Base-by-base conservation (phyloP, 2,329 filamentous ascomycete species). In the Colletotrichum cereale region DNA sequence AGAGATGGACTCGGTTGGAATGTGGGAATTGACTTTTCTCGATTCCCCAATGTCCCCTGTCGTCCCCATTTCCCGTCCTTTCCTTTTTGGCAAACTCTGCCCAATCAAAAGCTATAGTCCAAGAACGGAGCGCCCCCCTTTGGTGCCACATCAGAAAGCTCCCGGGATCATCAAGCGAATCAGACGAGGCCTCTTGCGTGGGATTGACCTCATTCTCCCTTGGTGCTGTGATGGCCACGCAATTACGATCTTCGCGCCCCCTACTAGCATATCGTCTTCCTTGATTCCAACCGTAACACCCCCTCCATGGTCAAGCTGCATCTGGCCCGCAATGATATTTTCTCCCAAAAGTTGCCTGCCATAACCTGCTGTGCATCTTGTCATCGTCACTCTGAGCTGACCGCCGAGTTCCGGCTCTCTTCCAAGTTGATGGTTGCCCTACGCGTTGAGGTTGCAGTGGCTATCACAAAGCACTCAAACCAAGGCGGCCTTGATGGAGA, bases 131-230 rank as follows among this genome's bases (percentile, higher is more conserved):
- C 34, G 38, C n/a, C 24, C 36, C 16, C 44, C n/a, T n/a, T n/a
- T 21, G 47, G 40, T 57, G 21, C 38, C 62, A 70, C 38, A 60
- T 31, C 55, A 61, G 47, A 60, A 11, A 26, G 18, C 34, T 47
- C n/a, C 34, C 5, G 36, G 48, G 24, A 16, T 7, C 47, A 52
- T 52, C 62, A 8, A 42, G 21, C 67, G 47, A 71, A 71, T 71
- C 63, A 61, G 26, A 62, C 48, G 34, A 36, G 26, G 5, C 29
- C 24, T 34, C 3, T 31, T 29, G 36, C 56, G 44, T 48, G 44
- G 7, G 11, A 50, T 71, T 71, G 63, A 71, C 67, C 64, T 71
- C 67, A 67, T 62, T 31, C 16, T 50, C 47, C 65, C 16, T 42
- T 14, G 38, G n/a, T 36, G 26, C 31, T 29, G 63, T n/a, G 42